Evolutionary conservation across 768 basidiomycete genomes (phyloP), one percentile per base, ranked within the genome.

Genomic region (Termitomyces sp.): DNA sequence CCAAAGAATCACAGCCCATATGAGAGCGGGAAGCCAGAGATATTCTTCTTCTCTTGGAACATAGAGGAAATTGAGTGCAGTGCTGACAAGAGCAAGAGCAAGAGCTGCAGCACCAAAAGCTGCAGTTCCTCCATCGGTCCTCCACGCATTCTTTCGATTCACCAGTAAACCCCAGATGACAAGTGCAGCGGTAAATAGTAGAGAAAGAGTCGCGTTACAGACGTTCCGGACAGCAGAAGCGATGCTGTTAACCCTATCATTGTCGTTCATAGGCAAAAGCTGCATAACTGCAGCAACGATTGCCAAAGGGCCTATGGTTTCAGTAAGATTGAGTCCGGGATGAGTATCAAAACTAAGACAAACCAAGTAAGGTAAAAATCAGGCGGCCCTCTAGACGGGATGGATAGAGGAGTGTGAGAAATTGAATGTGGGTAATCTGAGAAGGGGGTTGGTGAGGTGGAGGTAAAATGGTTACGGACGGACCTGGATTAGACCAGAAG

Each of bases 361-460:
- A 61, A 87, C 88, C 93, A 17, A 99, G 82, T 10, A 98, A 79
- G 41, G 83, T 74, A 66, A 93, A 88, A 46, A 99, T 93, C 38
- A 99, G 82, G 34, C 87, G 76, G 4, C 85, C 89, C 74, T 98
- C 97, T 23, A 96, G 81, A 25, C 82, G 76, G 21, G 96, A 98
- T 7, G 97, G 97, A 69, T 92, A 99, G 10, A 99, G 79, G 11
- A 98, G 80, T 7, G 97, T 96, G 53, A 99, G 79, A 71, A 98
- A 98, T 70, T 98, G 97, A 49, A 99, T 97, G 68, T 98, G 95
- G 0, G 97, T 96, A 49, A 94, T 89, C 93, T 98, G 66, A 32
- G 51, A 40, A 17, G n/a, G n/a, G 29, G 35, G 23, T 47, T 16
- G 5, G 41, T 29, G 11, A 34, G 23, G 8, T 7, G 10, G 40